phyloP scores from a whole-genome alignment of 2,329 filamentous ascomycete species.

The Gnomoniopsis smithogilvyi region DNA sequence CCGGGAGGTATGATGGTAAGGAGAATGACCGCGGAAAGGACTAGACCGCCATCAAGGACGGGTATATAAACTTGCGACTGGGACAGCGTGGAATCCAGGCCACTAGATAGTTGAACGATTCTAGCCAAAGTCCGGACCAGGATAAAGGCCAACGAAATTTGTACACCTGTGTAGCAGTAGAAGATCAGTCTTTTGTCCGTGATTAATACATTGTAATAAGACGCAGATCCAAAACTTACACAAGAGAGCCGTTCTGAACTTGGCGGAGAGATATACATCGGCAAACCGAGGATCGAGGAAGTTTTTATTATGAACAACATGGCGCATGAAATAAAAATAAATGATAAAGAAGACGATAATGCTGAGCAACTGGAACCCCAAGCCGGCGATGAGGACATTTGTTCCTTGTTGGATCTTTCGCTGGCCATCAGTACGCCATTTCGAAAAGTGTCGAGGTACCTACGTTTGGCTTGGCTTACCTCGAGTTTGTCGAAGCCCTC shows the following conservation, averaged over 20 bases:
- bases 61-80: slow-evolving; percentile 37
- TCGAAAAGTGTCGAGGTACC: not conserved
- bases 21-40: slow-evolving; percentile 34
- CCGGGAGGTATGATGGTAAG: slow-evolving; percentile 37
- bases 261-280: slow-evolving; percentile 36
- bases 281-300: slow-evolving; percentile 36
- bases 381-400: slow-evolving; percentile 39
- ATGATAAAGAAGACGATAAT: slow-evolving; percentile 36
- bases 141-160: slow-evolving; percentile 34
- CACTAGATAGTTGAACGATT: slow-evolving; percentile 36
- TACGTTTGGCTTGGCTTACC: slow-evolving; percentile 34
- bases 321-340: slow-evolving; percentile 39
- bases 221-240: slow-evolving; percentile 31
- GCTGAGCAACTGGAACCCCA: slow-evolving; percentile 40
- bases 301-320: slow-evolving; percentile 34
- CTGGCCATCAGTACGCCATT: slow-evolving; percentile 6
- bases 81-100: slow-evolving; percentile 31
- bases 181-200: not conserved
- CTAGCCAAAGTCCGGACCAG: slow-evolving; percentile 39
- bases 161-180: slow-evolving; percentile 28
- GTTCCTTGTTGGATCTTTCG: slow-evolving; percentile 31
- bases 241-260: slow-evolving; percentile 42
- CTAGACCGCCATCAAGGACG: slow-evolving; percentile 38
- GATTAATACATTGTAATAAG: not conserved
- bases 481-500: slow-evolving; percentile 29